A percentile compares a stretch with the other conserved stretches of the same genome.
These are phyloP conservation scores for Pseudozyma tsukubaensis DNA, from an alignment of 1,284 basidiomycete species.

Conservation along the genomic window DNA sequence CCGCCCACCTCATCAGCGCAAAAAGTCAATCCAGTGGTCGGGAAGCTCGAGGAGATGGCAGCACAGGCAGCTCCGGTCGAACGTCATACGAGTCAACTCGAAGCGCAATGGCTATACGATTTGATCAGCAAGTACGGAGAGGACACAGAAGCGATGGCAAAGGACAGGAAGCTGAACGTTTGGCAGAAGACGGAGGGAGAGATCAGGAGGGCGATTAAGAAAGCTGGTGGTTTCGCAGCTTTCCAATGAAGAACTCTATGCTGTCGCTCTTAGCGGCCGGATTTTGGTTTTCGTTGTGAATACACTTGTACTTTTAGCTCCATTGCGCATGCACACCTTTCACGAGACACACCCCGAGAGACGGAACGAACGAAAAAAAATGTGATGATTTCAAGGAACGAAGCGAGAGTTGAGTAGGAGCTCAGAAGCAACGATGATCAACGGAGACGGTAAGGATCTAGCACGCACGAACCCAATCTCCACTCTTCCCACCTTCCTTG, in stretches of 20 bases:
- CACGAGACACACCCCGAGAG: too few species aligned
- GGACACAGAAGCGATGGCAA: slow-evolving; percentile 81
- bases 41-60: slow-evolving; percentile 21
- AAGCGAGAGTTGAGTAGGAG: neutral
- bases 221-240: slow-evolving; percentile 50
- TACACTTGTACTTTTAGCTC: too few species aligned
- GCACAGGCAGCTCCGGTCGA: slow-evolving; percentile 68
- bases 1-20: neutral
- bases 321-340: too few species aligned
- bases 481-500: slow-evolving; percentile 81
- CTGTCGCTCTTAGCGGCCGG: too few species aligned
- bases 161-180: slow-evolving; percentile 82
- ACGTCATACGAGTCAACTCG: slow-evolving; percentile 79
- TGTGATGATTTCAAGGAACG: too few species aligned
- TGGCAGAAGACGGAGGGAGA: slow-evolving; percentile 89
- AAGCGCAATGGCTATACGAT: slow-evolving; percentile 77
- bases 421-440: neutral
- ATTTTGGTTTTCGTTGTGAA: neutral
- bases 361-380: too few species aligned
- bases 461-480: slow-evolving; percentile 68
- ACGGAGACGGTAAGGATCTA: slow-evolving; percentile 1
- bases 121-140: slow-evolving; percentile 80
- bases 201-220: slow-evolving; percentile 72
- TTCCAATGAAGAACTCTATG: neutral
- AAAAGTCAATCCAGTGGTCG: slow-evolving; percentile 6